These are phyloP conservation scores for Baeospora myosura DNA, from an alignment of 1,284 basidiomycete species.

Conservation along the genomic window DNA sequence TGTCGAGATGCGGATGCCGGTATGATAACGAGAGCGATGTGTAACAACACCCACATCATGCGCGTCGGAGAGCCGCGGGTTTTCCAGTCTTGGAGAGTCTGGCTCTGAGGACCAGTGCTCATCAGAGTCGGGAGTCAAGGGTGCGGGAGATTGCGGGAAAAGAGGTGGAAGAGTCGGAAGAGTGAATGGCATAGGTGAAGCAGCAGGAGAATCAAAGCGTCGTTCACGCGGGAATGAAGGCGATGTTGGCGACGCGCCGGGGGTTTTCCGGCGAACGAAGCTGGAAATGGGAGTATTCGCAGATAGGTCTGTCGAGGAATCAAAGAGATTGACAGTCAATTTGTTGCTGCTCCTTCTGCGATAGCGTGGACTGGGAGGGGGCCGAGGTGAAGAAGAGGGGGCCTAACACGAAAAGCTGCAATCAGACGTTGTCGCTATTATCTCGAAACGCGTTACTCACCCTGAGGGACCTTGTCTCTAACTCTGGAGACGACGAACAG, in stretches of 20 bases:
- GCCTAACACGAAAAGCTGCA: conserved; percentile 21
- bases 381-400: conserved; percentile 39
- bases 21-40: conserved; percentile 26
- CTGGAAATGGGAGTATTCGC: conserved; percentile 66
- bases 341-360: conserved; percentile 30
- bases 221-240: conserved; percentile 48
- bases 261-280: conserved; percentile 69
- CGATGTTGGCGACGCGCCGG: conserved; percentile 61
- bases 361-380: conserved; percentile 33
- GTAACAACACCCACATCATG: conserved; percentile 21
- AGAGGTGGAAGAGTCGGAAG: conserved; percentile 51
- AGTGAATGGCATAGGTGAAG: conserved; percentile 43
- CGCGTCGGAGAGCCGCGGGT: conserved; percentile 20
- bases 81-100: conserved; percentile 3
- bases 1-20: conserved; percentile 37
- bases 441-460: conserved; percentile 18
- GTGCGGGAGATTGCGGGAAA: conserved; percentile 31
- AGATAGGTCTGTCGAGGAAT: conserved; percentile 36
- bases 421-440: conserved; percentile 6
- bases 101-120: conserved; percentile 6
- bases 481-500: conserved; percentile 31
- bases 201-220: conserved; percentile 28
- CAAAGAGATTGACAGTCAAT: conserved; percentile 35
- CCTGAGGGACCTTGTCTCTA: conserved; percentile 27
- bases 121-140: conserved; percentile 32